phyloP scores from a whole-genome alignment of 345 rosid genomes.

The Mangifera indica region DNA sequence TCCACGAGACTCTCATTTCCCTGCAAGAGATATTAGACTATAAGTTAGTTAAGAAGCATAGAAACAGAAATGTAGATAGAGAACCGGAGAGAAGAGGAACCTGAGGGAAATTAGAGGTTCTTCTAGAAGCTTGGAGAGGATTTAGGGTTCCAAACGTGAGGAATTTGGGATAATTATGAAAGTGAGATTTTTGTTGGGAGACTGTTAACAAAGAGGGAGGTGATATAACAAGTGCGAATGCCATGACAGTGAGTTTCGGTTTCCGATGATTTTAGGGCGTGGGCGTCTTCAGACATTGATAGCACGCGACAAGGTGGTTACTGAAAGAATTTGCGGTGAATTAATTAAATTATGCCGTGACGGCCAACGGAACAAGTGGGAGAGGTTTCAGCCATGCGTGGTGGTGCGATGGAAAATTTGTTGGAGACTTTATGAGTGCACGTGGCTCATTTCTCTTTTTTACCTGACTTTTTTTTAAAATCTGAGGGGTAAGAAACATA shows the following conservation, averaged over 20 bases:
- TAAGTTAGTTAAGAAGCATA: background rate
- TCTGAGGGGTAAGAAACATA: no score
- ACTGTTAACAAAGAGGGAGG: slow-evolving; percentile 7
- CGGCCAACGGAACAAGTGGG: background rate
- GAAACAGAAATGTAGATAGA: background rate
- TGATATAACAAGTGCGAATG: slow-evolving; percentile 24
- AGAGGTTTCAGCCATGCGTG: background rate
- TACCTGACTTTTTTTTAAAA: no score
- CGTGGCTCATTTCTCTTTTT: background rate
- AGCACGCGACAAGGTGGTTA: background rate
- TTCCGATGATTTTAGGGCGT: background rate
- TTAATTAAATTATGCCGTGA: no score
- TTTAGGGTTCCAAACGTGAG: slow-evolving; percentile 14
- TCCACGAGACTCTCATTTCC: slow-evolving; percentile 40
- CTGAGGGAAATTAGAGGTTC: slow-evolving; percentile 17
- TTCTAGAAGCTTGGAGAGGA: slow-evolving; percentile 32
- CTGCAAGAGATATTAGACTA: slow-evolving; percentile 6
- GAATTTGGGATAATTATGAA: background rate
- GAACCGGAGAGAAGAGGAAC: background rate
- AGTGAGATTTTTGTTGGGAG: background rate
- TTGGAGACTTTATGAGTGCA: background rate
- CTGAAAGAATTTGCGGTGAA: background rate
- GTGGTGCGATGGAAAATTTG: background rate
- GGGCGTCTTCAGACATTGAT: background rate
- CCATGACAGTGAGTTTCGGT: slow-evolving; percentile 27